Conservation (phyloP, 2,329 filamentous ascomycete genomes). For the Aspergillus unguis region DNA sequence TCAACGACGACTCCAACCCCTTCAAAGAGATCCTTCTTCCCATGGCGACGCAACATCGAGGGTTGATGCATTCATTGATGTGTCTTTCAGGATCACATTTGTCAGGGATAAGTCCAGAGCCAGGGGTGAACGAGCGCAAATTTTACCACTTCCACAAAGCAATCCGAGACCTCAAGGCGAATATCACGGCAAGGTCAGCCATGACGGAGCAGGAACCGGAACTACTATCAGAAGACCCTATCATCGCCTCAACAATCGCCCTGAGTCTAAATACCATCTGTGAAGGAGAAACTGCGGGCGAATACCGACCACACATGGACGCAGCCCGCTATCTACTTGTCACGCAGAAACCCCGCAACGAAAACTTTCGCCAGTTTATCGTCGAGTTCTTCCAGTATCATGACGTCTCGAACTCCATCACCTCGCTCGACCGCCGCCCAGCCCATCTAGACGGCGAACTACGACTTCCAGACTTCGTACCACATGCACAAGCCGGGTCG, state of each 20-base stretch:
- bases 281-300: constrained; percentile 60
- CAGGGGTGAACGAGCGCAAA: constrained; percentile 53
- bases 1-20: constrained; percentile 75
- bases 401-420: constrained; percentile 58
- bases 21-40: constrained; percentile 82
- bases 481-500: constrained; percentile 54
- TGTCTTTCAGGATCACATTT: constrained; percentile 77
- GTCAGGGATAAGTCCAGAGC: constrained; percentile 50
- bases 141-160: constrained; percentile 51
- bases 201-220: constrained; percentile 29
- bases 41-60: constrained; percentile 73
- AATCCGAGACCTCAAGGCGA: constrained; percentile 40
- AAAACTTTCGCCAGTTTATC: constrained; percentile 68
- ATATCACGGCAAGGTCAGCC: constrained; percentile 32
- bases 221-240: constrained; percentile 54
- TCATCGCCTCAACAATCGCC: constrained; percentile 59
- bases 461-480: constrained; percentile 53
- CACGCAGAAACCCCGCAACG: constrained; percentile 57
- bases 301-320: constrained; percentile 76
- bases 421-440: constrained; percentile 52
- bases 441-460: constrained; percentile 54
- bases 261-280: constrained; percentile 61
- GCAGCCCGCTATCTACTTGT: constrained; percentile 71
- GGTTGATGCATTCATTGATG: constrained; percentile 86
- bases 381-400: constrained; percentile 83